A percentile compares a stretch with the other conserved stretches of the same genome.
Evolutionary conservation across 1,284 basidiomycete species (phyloP).

Genomic region (Chondrostereum purpureum): DNA sequence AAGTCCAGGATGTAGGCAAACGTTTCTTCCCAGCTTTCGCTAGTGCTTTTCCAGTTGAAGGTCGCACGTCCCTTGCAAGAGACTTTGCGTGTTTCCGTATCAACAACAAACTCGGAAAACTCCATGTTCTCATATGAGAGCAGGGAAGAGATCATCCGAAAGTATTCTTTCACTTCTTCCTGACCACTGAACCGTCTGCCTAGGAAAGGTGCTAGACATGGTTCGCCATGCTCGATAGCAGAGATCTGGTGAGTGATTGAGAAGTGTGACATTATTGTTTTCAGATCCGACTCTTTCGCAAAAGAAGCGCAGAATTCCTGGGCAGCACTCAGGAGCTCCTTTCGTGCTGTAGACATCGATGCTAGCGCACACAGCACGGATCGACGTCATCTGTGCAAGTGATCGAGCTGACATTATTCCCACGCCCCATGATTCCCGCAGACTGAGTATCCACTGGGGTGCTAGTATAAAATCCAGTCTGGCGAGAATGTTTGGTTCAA

Average conservation of each 20-base stretch:
- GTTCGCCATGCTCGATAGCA: constrained; percentile 53
- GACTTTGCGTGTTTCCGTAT: constrained; percentile 39
- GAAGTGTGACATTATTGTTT: constrained; percentile 44
- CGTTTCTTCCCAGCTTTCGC: constrained; percentile 54
- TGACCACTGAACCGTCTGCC: constrained; percentile 42
- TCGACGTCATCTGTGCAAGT: constrained; percentile 3
- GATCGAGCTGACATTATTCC: neutral
- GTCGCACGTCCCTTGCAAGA: constrained; percentile 45
- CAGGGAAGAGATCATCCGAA: constrained; percentile 37
- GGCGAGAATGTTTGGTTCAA: no score
- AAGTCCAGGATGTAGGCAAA: constrained; percentile 59
- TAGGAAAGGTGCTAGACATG: constrained; percentile 50
- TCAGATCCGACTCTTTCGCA: constrained; percentile 33
- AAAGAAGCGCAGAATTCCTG: constrained; percentile 48
- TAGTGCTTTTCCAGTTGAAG: constrained; percentile 51
- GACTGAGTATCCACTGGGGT: neutral
- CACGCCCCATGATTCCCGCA: neutral
- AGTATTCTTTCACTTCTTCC: constrained; percentile 42
- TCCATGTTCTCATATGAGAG: constrained; percentile 35
- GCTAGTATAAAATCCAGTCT: no score
- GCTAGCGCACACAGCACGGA: constrained; percentile 5
- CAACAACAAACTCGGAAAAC: constrained; percentile 37
- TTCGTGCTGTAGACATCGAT: constrained; percentile 18
- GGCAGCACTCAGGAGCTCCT: constrained; percentile 37
- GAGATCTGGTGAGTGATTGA: constrained; percentile 37